Evolutionary conservation across 139 green algal genomes (phyloP).

Genomic region (Protoeuglena noctilucae): DNA sequence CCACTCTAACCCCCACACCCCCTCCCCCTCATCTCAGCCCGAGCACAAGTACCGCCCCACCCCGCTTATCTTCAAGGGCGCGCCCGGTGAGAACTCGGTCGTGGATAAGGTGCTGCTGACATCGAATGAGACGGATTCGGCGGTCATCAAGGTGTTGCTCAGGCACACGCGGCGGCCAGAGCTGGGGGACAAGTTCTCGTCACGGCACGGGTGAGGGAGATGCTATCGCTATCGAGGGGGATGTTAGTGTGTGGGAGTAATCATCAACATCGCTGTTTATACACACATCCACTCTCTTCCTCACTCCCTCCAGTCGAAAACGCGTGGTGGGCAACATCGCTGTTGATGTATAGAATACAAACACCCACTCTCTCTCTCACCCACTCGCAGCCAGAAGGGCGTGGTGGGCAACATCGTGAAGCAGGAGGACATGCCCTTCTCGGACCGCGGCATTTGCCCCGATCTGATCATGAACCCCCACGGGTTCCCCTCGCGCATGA

Average conservation of each 20-base stretch:
- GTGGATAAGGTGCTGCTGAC: constrained; percentile 93
- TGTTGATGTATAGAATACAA: too few relatives aligned
- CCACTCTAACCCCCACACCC: neutral
- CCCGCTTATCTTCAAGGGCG: constrained; percentile 17
- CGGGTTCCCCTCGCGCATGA: constrained; percentile 64
- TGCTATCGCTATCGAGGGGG: too few relatives aligned
- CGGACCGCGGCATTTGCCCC: constrained; percentile 67
- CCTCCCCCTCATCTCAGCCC: neutral
- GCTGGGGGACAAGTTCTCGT: constrained; percentile 93
- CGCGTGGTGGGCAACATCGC: too few relatives aligned
- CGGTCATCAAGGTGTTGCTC: constrained; percentile 77
- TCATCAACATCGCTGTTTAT: too few relatives aligned
- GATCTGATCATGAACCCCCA: constrained; percentile 77
- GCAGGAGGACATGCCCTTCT: constrained; percentile 88
- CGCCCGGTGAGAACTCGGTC: constrained; percentile 28
- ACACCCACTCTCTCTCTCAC: too few relatives aligned
- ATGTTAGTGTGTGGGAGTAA: too few relatives aligned
- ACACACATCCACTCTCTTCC: too few relatives aligned
- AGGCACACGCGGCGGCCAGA: constrained; percentile 85
- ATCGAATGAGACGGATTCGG: constrained; percentile 76
- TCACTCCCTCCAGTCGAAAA: too few relatives aligned
- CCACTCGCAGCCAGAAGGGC: constrained; percentile 95
- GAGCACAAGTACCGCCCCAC: constrained; percentile 7
- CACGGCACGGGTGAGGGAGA: constrained; percentile 79
- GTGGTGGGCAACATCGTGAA: constrained; percentile 74